Percentiles rank a stretch among this genome's conserved stretches.
Evolutionary conservation across 176 grass and related monocot species (phyloP).

Genomic region (Cenchrus americanus): DNA sequence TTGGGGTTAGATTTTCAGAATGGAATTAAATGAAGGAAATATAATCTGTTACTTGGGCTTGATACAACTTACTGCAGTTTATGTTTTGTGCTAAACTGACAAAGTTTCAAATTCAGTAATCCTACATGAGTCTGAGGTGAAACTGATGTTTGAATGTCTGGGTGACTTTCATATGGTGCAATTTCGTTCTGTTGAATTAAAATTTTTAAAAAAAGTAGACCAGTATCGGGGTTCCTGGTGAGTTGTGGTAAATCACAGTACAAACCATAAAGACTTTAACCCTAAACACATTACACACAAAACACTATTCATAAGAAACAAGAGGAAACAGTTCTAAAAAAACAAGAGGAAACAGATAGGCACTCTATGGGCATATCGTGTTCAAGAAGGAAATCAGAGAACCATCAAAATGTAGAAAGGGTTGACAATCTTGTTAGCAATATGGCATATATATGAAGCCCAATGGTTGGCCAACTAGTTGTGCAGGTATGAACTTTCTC

Average conservation of each 20-base stretch:
- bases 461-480: background rate
- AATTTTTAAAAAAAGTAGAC: background rate
- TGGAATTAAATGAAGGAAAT: constrained; percentile 4
- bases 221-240: background rate
- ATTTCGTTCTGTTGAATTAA: constrained; percentile 22
- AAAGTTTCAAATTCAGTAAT: constrained; percentile 25
- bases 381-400: constrained; percentile 9
- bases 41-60: background rate
- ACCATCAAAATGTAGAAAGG: background rate
- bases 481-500: background rate
- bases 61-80: constrained; percentile 16
- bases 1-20: background rate
- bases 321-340: background rate
- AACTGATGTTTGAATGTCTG: constrained; percentile 21
- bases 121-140: background rate
- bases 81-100: constrained; percentile 5
- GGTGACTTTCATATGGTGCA: constrained; percentile 16
- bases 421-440: background rate
- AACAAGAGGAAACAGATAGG: background rate
- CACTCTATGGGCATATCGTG: background rate
- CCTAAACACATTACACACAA: background rate
- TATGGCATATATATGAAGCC: constrained; percentile 23
- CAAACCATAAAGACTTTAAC: background rate
- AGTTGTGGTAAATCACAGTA: background rate
- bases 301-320: background rate